These are phyloP conservation scores for Talaromyces islandicus DNA, from an alignment of 2,329 filamentous ascomycete species.

Conservation along the genomic window DNA sequence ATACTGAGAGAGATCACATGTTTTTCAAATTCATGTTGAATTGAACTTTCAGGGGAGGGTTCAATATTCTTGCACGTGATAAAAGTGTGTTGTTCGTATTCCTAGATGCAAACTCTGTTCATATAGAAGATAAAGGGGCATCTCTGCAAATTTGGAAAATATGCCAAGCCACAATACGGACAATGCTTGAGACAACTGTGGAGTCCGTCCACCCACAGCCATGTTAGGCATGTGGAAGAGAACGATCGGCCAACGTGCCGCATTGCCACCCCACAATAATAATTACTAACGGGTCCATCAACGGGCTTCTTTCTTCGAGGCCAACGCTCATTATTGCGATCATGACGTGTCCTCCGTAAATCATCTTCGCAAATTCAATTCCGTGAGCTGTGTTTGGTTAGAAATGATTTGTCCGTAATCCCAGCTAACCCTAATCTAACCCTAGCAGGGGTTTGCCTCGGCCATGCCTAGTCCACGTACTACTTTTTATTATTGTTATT, in stretches of 20 bases:
- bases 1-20: neutral
- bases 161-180: neutral
- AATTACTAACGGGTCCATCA: neutral
- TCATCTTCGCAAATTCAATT: neutral
- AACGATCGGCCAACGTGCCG: neutral
- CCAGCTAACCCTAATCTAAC: neutral
- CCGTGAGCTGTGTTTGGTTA: neutral
- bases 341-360: no score
- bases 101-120: neutral
- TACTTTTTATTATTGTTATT: neutral
- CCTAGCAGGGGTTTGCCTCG: neutral
- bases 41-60: neutral
- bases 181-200: neutral
- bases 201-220: neutral
- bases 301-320: neutral
- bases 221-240: neutral
- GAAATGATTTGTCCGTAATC: neutral
- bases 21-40: neutral
- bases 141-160: neutral
- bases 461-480: neutral
- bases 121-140: neutral
- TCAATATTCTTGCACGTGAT: no score
- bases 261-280: neutral
- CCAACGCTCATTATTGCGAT: neutral
- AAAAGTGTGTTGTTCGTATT: neutral